A percentile compares a stretch with the other conserved stretches of the same genome.
Conservation (phyloP, 1,139 yeast species). For the Magnusiomyces paraingens region DNA sequence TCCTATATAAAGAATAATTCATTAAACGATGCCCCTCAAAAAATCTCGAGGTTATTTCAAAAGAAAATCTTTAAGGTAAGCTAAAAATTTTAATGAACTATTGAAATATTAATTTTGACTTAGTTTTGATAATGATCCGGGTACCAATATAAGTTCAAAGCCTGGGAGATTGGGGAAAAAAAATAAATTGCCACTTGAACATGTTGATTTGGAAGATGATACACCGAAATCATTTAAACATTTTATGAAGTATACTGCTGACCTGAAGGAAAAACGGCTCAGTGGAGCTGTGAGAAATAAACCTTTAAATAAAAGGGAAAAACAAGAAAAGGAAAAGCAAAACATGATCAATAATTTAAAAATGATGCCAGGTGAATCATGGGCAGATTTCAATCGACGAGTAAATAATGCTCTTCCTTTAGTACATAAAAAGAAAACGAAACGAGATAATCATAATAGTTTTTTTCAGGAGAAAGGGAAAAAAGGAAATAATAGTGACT, state of each 20-base stretch:
- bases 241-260: constrained; percentile 25
- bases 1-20: too few species aligned
- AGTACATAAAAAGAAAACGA: constrained; percentile 23
- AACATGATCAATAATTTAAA: constrained; percentile 17
- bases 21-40: too few species aligned
- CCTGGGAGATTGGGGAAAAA: too few species aligned
- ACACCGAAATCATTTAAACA: constrained; percentile 31
- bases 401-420: constrained; percentile 38
- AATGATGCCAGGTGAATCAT: constrained; percentile 32
- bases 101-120: too few species aligned
- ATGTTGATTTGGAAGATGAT: constrained; percentile 24
- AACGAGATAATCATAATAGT: neutral
- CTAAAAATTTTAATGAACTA: too few species aligned
- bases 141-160: too few species aligned
- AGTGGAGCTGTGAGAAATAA: constrained; percentile 6
- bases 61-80: too few species aligned
- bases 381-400: constrained; percentile 34
- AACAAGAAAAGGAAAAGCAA: constrained; percentile 3
- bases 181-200: too few species aligned
- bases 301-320: constrained; percentile 4
- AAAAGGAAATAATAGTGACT: neutral
- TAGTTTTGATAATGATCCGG: too few species aligned
- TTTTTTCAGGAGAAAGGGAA: neutral
- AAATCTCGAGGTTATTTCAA: too few species aligned
- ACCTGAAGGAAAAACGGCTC: constrained; percentile 17